phyloP scores from a whole-genome alignment of 2,329 filamentous ascomycete genomes.

The Aspergillus ibericus region DNA sequence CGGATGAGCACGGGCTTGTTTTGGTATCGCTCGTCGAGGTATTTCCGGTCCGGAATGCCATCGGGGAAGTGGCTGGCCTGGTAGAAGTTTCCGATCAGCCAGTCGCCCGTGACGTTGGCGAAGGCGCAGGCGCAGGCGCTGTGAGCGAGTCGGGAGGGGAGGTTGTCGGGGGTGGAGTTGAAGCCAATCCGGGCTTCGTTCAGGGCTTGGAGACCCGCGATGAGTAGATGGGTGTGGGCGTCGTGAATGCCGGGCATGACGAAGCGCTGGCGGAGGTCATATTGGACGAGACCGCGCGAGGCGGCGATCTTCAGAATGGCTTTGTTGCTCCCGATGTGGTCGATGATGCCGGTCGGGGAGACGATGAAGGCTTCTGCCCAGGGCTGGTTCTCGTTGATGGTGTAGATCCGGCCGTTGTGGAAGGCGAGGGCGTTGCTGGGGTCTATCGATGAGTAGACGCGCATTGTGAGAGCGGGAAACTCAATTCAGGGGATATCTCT shows the following conservation, averaged over 20 bases:
- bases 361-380: conserved; percentile 33
- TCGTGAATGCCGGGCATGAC: conserved; percentile 42
- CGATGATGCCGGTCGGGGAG: conserved; percentile 26
- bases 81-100: conserved; percentile 25
- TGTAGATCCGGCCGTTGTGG: conserved; percentile 34
- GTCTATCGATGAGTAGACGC: background rate
- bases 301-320: conserved; percentile 22
- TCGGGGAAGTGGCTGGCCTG: conserved; percentile 13
- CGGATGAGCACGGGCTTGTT: conserved; percentile 30
- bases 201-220: conserved; percentile 27
- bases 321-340: conserved; percentile 24
- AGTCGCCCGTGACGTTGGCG: conserved; percentile 21
- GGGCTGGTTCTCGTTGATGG: conserved; percentile 20
- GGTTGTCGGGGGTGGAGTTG: conserved; percentile 24
- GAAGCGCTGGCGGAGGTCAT: conserved; percentile 31
- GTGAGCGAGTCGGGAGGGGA: conserved; percentile 25
- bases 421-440: conserved; percentile 15
- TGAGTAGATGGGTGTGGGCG: conserved; percentile 36
- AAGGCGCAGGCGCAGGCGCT: conserved; percentile 30
- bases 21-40: conserved; percentile 30
- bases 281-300: conserved; percentile 16
- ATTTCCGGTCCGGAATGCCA: conserved; percentile 22
- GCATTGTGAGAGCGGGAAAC: background rate
- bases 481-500: background rate
- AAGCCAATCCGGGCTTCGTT: conserved; percentile 29